Conservation (phyloP, 106 monocot genomes). For the Allium cepa region DNA sequence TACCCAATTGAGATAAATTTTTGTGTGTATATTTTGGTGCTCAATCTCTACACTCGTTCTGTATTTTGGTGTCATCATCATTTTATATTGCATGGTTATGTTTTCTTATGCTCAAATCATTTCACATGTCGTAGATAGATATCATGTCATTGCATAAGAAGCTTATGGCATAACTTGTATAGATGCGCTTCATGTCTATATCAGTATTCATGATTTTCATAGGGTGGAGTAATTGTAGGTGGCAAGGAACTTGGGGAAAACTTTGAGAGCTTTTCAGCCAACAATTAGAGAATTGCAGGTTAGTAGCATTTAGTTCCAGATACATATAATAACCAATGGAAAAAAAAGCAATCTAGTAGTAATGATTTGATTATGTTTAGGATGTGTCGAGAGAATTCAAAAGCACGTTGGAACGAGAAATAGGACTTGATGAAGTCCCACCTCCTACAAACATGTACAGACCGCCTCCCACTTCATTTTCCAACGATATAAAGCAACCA, state of each 20-base stretch:
- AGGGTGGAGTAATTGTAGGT: slow-evolving; percentile 40
- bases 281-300: slow-evolving; percentile 98
- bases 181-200: too few species aligned
- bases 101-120: too few species aligned
- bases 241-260: slow-evolving; percentile 88
- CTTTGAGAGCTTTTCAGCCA: slow-evolving; percentile 89
- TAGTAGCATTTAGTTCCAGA: neutral
- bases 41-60: too few species aligned
- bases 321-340: neutral
- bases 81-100: too few species aligned
- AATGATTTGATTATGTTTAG: slow-evolving; percentile 24
- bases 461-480: slow-evolving; percentile 13
- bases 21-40: too few species aligned
- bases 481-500: slow-evolving; percentile 30
- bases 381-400: slow-evolving; percentile 99
- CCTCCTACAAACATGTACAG: slow-evolving; percentile 32
- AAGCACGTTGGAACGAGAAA: slow-evolving; percentile 91
- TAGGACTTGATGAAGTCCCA: slow-evolving; percentile 78
- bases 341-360: neutral
- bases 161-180: too few species aligned
- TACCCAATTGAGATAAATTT: too few species aligned
- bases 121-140: too few species aligned
- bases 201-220: too few species aligned
- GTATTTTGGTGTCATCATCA: too few species aligned
- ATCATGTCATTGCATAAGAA: too few species aligned